Base-by-base conservation (phyloP, 2,329 filamentous ascomycete species). In the Exophiala sideris region DNA sequence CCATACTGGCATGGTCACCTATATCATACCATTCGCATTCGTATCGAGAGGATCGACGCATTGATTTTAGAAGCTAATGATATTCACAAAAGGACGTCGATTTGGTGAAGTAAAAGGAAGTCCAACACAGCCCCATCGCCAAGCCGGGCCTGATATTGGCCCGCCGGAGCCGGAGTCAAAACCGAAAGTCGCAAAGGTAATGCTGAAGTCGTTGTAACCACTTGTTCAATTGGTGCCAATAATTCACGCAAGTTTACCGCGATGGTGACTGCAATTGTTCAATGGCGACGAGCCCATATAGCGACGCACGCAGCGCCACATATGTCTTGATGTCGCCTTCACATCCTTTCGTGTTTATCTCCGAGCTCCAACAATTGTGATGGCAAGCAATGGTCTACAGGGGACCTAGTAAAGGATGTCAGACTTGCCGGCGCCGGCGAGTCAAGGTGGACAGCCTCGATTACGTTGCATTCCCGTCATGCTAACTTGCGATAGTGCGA, bases 361-460 rank as follows among this genome's bases (percentile, higher is more conserved):
- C 9, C 16, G 14, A 47, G 6, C 24, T 12, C 5, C 10, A 39
- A 5, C 36, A 11, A 18, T 39, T 29, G 24, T 29, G 24, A 29
- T 48, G 21, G 45, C 33, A 29, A 16, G 45, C 14, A 11, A 60
- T 60, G 58, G 58, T 60, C 24, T 60, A 60, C 44, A 57, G 58
- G 45, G 58, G 58, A 8, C 58, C 58, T n/a, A 58, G 54, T 38
- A 45, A 44, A 38, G 58, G 58, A 39, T 60, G 58, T 40, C 14
- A 50, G 12, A 29, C 48, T 12, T 60, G 58, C 45, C 48, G 58
- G 29, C 50, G 52, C 20, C 46, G 58, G 18, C 54, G 58, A 14
- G 58, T 60, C n/a, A 60, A 58, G 52, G 56, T 55, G 20, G 42
- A 16, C 33, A 21, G 14, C 16, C 11, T 18, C 14, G 41, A 42